phyloP scores from a whole-genome alignment of 2,329 filamentous ascomycete genomes.

The Penicillium paneum region DNA sequence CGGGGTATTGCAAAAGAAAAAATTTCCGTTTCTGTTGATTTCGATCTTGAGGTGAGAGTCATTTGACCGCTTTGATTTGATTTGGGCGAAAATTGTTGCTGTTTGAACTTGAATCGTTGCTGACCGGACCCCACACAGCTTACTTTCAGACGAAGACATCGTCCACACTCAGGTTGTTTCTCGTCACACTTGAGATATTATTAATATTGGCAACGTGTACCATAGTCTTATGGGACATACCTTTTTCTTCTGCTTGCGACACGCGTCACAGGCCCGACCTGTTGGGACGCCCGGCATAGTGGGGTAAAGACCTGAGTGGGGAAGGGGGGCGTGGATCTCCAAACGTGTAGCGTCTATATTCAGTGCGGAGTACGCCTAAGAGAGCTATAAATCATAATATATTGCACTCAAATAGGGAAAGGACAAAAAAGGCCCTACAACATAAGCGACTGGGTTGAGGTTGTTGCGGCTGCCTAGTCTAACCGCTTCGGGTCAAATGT shows the following conservation, averaged over 20 bases:
- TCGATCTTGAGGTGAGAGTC: not conserved
- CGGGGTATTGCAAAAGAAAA: not conserved
- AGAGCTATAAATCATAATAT: not conserved
- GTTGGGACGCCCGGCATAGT: slow-evolving; percentile 54
- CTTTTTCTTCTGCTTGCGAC: slow-evolving; percentile 55
- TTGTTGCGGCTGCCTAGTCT: slow-evolving; percentile 3
- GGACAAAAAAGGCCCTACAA: no score
- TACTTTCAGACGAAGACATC: slow-evolving; percentile 48
- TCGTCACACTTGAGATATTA: slow-evolving; percentile 48
- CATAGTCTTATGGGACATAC: slow-evolving; percentile 27
- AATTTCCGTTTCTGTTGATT: not conserved
- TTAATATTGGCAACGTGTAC: not conserved
- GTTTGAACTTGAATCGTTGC: slow-evolving; percentile 51
- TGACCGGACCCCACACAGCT: slow-evolving; percentile 48
- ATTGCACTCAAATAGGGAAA: not conserved
- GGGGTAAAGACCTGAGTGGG: not conserved
- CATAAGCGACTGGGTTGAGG: not conserved
- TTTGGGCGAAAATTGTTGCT: slow-evolving; percentile 25
- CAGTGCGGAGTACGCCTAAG: no score
- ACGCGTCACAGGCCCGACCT: slow-evolving; percentile 51
- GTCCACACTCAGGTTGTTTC: slow-evolving; percentile 43
- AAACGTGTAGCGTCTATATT: not conserved
- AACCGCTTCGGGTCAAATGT: slow-evolving; percentile 16
- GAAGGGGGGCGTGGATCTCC: slow-evolving; percentile 2
- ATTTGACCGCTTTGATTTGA: not conserved